A percentile compares a stretch with the other conserved stretches of the same genome.
Evolutionary conservation across 176 grass and related monocot genomes (phyloP).

Genomic region (Luzula sylvatica): DNA sequence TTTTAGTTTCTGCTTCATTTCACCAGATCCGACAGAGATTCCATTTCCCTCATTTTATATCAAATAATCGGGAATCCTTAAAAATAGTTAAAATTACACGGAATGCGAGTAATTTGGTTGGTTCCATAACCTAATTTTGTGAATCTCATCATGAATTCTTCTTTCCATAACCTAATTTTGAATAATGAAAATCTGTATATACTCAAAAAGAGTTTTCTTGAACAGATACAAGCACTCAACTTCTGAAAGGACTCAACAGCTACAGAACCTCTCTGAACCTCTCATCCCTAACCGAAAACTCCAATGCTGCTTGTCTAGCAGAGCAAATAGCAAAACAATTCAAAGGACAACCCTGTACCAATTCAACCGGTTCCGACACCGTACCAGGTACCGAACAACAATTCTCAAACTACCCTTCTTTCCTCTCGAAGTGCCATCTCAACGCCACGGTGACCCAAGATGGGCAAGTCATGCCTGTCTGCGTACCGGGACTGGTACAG

Average conservation of each 20-base stretch:
- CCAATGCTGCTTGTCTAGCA: slow-evolving; percentile 63
- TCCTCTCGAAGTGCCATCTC: slow-evolving; percentile 62
- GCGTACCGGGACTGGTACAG: slow-evolving; percentile 41
- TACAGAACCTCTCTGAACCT: slow-evolving; percentile 70
- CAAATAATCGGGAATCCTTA: no score
- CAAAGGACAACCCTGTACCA: slow-evolving; percentile 66
- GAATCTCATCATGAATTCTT: no score
- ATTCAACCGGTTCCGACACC: slow-evolving; percentile 78
- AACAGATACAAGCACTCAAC: slow-evolving; percentile 46
- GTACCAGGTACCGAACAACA: slow-evolving; percentile 75
- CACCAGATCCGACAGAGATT: slow-evolving; percentile 18
- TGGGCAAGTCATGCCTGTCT: slow-evolving; percentile 67
- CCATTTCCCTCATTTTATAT: no score
- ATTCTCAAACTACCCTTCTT: slow-evolving; percentile 65
- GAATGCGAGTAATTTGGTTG: background rate
- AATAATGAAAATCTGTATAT: no score
- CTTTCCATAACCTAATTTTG: background rate
- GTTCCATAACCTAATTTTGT: slow-evolving; percentile 1
- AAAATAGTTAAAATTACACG: background rate
- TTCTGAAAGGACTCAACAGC: slow-evolving; percentile 79
- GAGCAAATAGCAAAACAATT: slow-evolving; percentile 73
- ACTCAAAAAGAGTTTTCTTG: no score
- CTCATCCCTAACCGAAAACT: slow-evolving; percentile 51
- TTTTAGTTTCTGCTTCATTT: background rate
- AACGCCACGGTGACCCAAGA: slow-evolving; percentile 71